Conservation (phyloP, 768 basidiomycete genomes). For the Agrocybe praecox region DNA sequence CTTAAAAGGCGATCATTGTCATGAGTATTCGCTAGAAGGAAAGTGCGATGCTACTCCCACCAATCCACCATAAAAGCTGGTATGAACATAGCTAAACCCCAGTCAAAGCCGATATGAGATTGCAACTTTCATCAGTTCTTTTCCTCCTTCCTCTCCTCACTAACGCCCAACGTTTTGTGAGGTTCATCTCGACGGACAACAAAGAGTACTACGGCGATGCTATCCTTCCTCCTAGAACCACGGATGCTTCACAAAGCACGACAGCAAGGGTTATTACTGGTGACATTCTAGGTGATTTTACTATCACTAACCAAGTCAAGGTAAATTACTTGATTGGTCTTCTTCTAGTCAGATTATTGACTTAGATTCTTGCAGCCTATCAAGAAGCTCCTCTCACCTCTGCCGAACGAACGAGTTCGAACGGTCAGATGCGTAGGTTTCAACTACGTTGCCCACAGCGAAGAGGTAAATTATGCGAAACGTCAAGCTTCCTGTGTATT, state of each 20-base stretch:
- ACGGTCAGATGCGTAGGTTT: constrained; percentile 39
- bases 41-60: background rate
- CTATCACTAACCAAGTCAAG: constrained; percentile 35
- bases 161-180: constrained; percentile 36
- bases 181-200: constrained; percentile 39
- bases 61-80: background rate
- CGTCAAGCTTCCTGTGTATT: background rate
- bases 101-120: background rate
- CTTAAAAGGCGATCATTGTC: background rate
- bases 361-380: constrained; percentile 25
- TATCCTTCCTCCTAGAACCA: constrained; percentile 29
- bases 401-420: constrained; percentile 31
- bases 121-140: background rate
- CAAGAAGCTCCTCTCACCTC: constrained; percentile 34
- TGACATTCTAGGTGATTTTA: constrained; percentile 37
- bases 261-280: constrained; percentile 34
- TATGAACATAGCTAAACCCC: background rate
- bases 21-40: background rate
- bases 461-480: constrained; percentile 22
- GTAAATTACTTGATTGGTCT: constrained; percentile 12
- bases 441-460: constrained; percentile 37
- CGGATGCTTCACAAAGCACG: constrained; percentile 34
- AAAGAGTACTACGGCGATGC: constrained; percentile 41
- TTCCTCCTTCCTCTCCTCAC: constrained; percentile 19
- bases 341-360: background rate